Percentiles rank a stretch among this genome's conserved stretches.
phyloP scores from a whole-genome alignment of 192 early-diverging fungal genomes.

The Coemansia javaensis region DNA sequence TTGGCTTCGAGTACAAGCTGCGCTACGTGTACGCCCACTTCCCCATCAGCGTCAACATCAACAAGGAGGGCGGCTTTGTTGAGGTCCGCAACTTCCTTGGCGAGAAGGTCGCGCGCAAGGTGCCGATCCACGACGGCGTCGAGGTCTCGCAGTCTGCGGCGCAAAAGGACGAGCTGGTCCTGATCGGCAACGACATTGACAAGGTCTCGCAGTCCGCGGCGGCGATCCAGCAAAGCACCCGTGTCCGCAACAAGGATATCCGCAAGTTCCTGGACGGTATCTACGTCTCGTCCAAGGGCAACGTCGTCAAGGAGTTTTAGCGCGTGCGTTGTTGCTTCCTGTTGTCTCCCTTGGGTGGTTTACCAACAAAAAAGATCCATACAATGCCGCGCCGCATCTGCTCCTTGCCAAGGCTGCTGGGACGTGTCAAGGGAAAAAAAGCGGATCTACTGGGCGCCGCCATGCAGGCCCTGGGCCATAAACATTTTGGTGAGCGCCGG shows the following conservation, averaged over 20 bases:
- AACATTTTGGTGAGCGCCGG: constrained; percentile 93
- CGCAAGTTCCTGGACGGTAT: constrained; percentile 99
- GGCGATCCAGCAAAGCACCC: constrained; percentile 88
- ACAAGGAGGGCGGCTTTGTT: constrained; percentile 65
- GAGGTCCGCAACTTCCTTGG: constrained; percentile 99
- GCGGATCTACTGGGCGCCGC: constrained; percentile 10
- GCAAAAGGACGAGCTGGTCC: constrained; percentile 93
- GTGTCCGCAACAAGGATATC: constrained; percentile 99
- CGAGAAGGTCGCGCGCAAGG: constrained; percentile 85
- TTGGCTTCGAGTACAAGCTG: constrained; percentile 99
- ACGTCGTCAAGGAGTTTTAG: constrained; percentile 56
- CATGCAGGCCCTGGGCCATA: constrained; percentile 68
- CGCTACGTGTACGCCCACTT: constrained; percentile 99
- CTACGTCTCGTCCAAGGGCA: constrained; percentile 86
- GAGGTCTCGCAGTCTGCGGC: constrained; percentile 66
- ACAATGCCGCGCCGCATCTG: too few relatives aligned
- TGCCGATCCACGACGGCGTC: constrained; percentile 84
- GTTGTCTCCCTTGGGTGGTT: too few relatives aligned
- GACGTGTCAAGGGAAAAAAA: too few relatives aligned
- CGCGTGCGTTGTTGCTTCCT: background rate
- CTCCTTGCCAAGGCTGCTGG: too few relatives aligned
- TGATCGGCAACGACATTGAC: constrained; percentile 91
- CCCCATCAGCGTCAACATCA: constrained; percentile 94
- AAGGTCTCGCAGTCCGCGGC: constrained; percentile 95
- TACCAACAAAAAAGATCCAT: too few relatives aligned